phyloP scores from a whole-genome alignment of 2,329 filamentous ascomycete species.

The Trichoderma atrobrunneum region DNA sequence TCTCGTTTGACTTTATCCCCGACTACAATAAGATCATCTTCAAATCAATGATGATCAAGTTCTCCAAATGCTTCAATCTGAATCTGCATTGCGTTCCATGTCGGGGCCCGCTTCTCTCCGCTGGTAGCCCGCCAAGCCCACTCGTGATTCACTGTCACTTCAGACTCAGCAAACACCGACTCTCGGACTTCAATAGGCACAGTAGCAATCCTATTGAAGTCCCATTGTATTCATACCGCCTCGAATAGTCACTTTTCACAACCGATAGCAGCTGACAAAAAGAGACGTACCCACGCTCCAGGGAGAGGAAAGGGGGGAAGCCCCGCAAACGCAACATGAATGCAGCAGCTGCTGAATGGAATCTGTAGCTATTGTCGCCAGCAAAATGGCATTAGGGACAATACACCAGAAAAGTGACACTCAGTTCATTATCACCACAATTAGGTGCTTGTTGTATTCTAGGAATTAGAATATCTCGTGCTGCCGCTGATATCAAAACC shows the following conservation, averaged over 20 bases:
- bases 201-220: neutral
- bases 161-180: neutral
- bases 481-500: neutral
- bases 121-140: neutral
- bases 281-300: neutral
- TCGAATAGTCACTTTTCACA: too few species aligned
- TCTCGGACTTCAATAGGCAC: neutral
- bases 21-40: neutral
- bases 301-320: neutral
- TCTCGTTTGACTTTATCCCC: neutral
- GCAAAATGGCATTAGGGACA: neutral
- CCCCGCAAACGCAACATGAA: neutral
- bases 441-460: neutral
- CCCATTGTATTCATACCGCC: neutral
- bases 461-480: neutral
- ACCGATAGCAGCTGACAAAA: neutral
- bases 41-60: neutral
- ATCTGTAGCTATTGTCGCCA: conserved; percentile 10
- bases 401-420: neutral
- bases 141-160: neutral
- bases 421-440: neutral
- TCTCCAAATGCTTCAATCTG: neutral
- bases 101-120: neutral
- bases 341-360: neutral
- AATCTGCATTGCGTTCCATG: neutral